Conservation (phyloP, 768 basidiomycete genomes). For the Lentinus tigrinus region DNA sequence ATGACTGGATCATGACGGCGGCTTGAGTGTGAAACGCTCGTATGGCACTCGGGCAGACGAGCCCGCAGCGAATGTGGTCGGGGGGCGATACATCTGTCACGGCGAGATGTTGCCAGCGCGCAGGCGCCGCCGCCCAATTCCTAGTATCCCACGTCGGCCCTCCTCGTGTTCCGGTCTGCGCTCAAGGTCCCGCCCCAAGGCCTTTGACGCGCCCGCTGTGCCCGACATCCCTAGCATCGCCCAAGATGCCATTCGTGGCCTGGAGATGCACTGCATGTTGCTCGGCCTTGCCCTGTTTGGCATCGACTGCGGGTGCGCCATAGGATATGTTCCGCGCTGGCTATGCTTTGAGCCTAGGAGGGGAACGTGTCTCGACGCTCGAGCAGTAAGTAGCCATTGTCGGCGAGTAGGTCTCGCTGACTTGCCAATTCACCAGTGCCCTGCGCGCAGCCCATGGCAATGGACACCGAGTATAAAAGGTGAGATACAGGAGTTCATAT, state of each 20-base stretch:
- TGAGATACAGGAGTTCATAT: no score
- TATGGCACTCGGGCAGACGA: no score
- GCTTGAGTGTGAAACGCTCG: no score
- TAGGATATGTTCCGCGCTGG: neutral
- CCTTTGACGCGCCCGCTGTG: neutral
- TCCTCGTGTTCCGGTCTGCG: conserved; percentile 14
- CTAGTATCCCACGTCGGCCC: conserved; percentile 4
- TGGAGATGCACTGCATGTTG: neutral
- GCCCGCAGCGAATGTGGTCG: conserved; percentile 13
- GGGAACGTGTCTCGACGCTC: no score
- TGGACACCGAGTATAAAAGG: no score
- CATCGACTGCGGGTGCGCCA: neutral
- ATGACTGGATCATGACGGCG: no score
- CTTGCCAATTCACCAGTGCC: no score
- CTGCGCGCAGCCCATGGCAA: no score
- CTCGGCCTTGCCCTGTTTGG: neutral
- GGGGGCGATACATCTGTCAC: conserved; percentile 3
- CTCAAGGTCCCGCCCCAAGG: neutral
- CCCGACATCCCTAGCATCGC: neutral
- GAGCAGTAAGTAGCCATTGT: no score
- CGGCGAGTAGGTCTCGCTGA: no score
- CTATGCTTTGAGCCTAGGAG: no score
- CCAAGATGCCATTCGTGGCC: neutral
- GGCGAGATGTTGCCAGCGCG: conserved; percentile 1
- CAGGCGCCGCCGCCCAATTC: neutral